Percentiles rank a stretch among this genome's conserved stretches.
These are phyloP conservation scores for Protomyces macrosporus DNA, from an alignment of 1,139 yeast species.

Conservation along the genomic window DNA sequence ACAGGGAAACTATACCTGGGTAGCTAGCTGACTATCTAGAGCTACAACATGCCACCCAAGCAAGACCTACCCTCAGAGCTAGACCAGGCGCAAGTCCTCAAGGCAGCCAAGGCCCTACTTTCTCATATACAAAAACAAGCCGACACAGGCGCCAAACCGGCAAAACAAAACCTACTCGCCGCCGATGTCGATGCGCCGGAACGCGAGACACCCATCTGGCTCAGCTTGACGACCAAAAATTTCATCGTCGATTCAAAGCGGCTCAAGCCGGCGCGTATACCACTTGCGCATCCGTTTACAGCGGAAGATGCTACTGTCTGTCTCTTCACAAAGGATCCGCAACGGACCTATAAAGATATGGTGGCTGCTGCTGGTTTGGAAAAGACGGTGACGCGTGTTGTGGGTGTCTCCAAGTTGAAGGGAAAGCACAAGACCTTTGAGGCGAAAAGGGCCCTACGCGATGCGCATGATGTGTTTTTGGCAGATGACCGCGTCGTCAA, in stretches of 20 bases:
- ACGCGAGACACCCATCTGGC: constrained; percentile 38
- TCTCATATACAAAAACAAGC: constrained; percentile 12
- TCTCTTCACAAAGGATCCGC: constrained; percentile 66
- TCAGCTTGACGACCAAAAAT: constrained; percentile 62
- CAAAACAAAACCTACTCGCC: constrained; percentile 7
- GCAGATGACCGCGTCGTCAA: constrained; percentile 79
- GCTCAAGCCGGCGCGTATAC: constrained; percentile 66
- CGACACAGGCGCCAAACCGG: background rate
- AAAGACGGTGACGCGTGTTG: constrained; percentile 38
- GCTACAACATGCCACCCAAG: background rate
- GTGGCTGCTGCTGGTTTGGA: constrained; percentile 46
- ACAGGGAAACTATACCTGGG: background rate
- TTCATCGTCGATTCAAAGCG: constrained; percentile 57
- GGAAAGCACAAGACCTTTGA: constrained; percentile 46
- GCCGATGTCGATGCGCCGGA: constrained; percentile 20
- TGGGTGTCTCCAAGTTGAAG: constrained; percentile 44
- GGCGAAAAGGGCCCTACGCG: constrained; percentile 41
- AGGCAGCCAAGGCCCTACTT: constrained; percentile 21
- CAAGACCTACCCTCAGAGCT: constrained; percentile 6
- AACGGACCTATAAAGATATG: constrained; percentile 55
- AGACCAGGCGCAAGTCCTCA: constrained; percentile 8
- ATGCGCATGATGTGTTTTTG: constrained; percentile 58
- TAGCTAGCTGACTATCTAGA: background rate
- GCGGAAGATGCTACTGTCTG: constrained; percentile 40
- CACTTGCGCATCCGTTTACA: constrained; percentile 25